Evolutionary conservation across 257 asterid genomes (phyloP), one percentile per base, ranked within the genome.

Genomic region (Solanum ahanhuiri): DNA sequence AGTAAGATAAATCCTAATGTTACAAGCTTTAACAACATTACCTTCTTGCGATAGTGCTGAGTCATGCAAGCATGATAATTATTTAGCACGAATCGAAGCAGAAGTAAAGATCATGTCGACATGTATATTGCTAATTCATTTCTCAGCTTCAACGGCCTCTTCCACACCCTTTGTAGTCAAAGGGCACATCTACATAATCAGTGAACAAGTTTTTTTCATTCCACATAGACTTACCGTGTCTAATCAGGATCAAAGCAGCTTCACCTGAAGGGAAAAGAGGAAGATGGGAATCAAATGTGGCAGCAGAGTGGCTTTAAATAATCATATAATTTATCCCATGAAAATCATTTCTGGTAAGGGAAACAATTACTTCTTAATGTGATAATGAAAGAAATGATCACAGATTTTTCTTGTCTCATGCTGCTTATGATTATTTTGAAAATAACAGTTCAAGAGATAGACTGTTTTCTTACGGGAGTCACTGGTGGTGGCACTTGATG

Each of bases 51-150:
- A 41, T 97, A 97, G 93, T 97, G 99, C 91, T 97, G 96, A 43
- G 98, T 94, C 98, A 97, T 94, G 98, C 98, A 88, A 97, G 96
- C 99, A 97, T 94, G 54, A 98, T 98, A 81, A 98, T 97, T 98
- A 97, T 97, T 85, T 97, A 98, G 99, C 99, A 86, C 99, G 99
- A 86, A 97, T 94, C 83, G 95, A 82, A 23, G 98, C 82, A 87
- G 99, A 97, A 35, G 99, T 97, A 83, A 91, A 97, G 87, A 97
- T 97, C 93, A 92, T 89, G 92, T 97, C 98, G 3, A 97, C 90
- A 41, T 98, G 98, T 88, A 97, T 94, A 88, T 94, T 95, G 91
- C 98, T 94, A 89, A 97, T 97, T 90, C 98, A 92, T 91, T 91
- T 94, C 30, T 98, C 99, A 9, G 99, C 99, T 92, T 95, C 97